phyloP scores from a whole-genome alignment of 2,329 filamentous ascomycete genomes.

The Ascochyta pisi region DNA sequence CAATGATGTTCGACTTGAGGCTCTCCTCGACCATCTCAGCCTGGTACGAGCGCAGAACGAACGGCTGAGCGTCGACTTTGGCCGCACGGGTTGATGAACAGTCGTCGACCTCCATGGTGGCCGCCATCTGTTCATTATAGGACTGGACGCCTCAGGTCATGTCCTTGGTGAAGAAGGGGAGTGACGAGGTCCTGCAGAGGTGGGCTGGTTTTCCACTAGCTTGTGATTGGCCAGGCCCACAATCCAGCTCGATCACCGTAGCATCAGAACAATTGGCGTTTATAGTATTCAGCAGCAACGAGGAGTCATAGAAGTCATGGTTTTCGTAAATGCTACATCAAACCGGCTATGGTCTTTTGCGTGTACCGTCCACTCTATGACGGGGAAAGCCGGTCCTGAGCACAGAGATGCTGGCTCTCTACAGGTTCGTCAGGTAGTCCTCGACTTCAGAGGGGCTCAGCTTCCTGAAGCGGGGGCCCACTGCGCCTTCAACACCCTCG shows the following conservation, averaged over 20 bases:
- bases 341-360: conserved; percentile 17
- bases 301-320: conserved; percentile 11
- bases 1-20: conserved; percentile 54
- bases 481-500: conserved; percentile 84
- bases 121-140: conserved; percentile 1
- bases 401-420: conserved; percentile 44
- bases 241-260: not conserved
- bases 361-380: conserved; percentile 16
- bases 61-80: conserved; percentile 15
- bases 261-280: not conserved
- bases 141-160: not conserved
- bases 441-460: conserved; percentile 97
- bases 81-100: conserved; percentile 9
- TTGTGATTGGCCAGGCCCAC: conserved; percentile 12
- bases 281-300: not conserved
- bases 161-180: not conserved
- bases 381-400: not conserved
- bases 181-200: conserved; percentile 2
- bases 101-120: conserved; percentile 4
- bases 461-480: conserved; percentile 89
- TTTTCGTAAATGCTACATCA: conserved; percentile 37
- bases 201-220: conserved; percentile 5
- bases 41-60: conserved; percentile 55
- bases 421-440: conserved; percentile 99
- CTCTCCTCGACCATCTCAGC: conserved; percentile 58